Evolutionary conservation across 164 flowering plant genomes (phyloP), one percentile per base, ranked within the genome.

Genomic region (Sedum album): DNA sequence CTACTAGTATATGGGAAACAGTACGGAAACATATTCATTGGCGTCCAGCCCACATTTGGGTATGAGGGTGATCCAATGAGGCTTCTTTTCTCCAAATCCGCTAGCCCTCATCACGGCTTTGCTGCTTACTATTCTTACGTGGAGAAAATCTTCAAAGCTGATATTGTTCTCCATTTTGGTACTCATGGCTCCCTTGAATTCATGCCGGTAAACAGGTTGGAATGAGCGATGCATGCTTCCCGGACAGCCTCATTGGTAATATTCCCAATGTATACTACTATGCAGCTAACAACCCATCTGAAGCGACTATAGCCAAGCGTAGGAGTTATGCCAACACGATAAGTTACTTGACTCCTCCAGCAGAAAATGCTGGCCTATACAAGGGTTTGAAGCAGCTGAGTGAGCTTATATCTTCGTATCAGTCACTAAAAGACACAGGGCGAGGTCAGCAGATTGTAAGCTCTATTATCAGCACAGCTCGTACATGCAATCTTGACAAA

Each of bases 171-270:
- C 48, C 99, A 95, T 67, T 95, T 95, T 69, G 99, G 99, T 0
- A 95, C 99, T 30, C 99, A 95, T 66, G 99, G 99, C 1, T 95
- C 99, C 1, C 88, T 95, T 41, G 99, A 95, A 71, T 95, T 95
- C 82, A 95, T 95, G 99, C 99, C 99, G 99, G 99, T 48, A 95
- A 95, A 65, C 99, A 95, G 66, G 99, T 95, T 9, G 99, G 97
- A 44, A 95, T 95, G 99, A 95, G 99, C 66, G 99, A 95, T 78
- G 99, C 61, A 14, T 95, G 99, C 72, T 95, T 69, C 76, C 99
- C 97, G 0, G 97, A 95, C 65, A 95, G 99, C 78, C 88, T 95
- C 15, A 95, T 91, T 28, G 99, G 99, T 15, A 95, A 95, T 77
- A 90, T 95, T 51, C 99, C 99, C 28, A 95, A 95, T 74, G 80